Percentiles rank a stretch among this genome's conserved stretches.
Conservation (phyloP, 108 stramenopile genomes). For the Conticribra weissflogii region DNA sequence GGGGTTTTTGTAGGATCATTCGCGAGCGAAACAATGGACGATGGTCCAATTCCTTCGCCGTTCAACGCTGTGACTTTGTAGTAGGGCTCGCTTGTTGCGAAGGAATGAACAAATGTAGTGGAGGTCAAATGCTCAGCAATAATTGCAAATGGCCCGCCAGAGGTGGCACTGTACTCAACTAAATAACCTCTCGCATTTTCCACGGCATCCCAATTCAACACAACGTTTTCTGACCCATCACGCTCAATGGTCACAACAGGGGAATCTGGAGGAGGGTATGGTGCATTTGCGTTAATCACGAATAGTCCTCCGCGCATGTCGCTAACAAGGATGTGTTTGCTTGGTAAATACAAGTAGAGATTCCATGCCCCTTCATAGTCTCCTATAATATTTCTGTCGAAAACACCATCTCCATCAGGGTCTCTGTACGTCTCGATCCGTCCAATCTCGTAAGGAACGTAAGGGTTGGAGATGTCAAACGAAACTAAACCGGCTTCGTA, state of each 20-base stretch:
- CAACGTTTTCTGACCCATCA: constrained; percentile 4
- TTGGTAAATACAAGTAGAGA: constrained; percentile 12
- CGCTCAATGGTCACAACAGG: not conserved
- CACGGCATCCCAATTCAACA: constrained; percentile 9
- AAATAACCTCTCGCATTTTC: constrained; percentile 19
- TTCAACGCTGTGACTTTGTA: constrained; percentile 8
- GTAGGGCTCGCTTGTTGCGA: not conserved
- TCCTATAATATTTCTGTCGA: not conserved
- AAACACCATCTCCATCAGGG: constrained; percentile 22
- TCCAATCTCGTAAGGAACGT: constrained; percentile 16
- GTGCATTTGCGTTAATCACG: constrained; percentile 14
- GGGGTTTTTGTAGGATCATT: too few relatives aligned
- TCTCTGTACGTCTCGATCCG: constrained; percentile 24
- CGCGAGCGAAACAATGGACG: not conserved
- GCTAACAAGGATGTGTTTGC: constrained; percentile 27
- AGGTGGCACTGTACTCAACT: constrained; percentile 1
- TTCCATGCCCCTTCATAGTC: constrained; percentile 22
- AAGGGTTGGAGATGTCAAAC: constrained; percentile 34
- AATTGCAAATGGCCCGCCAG: not conserved
- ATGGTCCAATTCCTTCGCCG: constrained; percentile 5
- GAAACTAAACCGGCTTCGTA: constrained; percentile 20
- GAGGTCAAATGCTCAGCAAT: not conserved
- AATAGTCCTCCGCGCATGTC: constrained; percentile 15
- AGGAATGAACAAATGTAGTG: not conserved
- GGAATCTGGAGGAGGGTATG: constrained; percentile 1